phyloP scores from a whole-genome alignment of 495 filamentous ascomycete genomes.

The Cercophora scortea region DNA sequence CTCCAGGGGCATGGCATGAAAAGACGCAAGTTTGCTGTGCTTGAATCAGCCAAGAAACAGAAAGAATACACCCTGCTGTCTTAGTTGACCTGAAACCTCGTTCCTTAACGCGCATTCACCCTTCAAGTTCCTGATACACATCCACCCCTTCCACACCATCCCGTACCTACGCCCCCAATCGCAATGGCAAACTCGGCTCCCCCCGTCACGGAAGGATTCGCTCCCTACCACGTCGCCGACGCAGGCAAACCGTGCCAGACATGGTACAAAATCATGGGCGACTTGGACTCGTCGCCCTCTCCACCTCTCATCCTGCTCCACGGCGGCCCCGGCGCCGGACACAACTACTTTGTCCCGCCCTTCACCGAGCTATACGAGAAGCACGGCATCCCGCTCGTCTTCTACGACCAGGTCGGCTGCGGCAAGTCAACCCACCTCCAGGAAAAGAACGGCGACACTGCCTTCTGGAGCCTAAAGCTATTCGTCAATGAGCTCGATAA shows the following conservation, averaged over 20 bases:
- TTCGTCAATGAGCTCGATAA: constrained; percentile 42
- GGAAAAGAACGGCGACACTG: constrained; percentile 32
- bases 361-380: constrained; percentile 27
- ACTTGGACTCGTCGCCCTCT: background rate
- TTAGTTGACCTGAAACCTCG: too few relatives aligned
- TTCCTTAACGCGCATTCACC: too few relatives aligned
- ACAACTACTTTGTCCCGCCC: constrained; percentile 29
- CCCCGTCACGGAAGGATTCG: background rate
- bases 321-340: constrained; percentile 39
- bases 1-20: too few relatives aligned
- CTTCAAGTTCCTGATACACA: too few relatives aligned
- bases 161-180: too few relatives aligned
- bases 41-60: too few relatives aligned
- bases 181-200: too few relatives aligned
- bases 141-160: too few relatives aligned
- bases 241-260: background rate
- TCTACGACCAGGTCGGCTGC: constrained; percentile 49
- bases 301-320: constrained; percentile 19
- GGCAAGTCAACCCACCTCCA: constrained; percentile 38
- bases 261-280: constrained; percentile 3
- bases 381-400: constrained; percentile 31
- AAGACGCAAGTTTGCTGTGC: background rate
- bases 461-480: constrained; percentile 37
- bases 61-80: too few relatives aligned
- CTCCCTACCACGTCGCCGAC: background rate